These are phyloP conservation scores for Alternaria arborescens DNA, from an alignment of 2,329 filamentous ascomycete species.

Conservation along the genomic window DNA sequence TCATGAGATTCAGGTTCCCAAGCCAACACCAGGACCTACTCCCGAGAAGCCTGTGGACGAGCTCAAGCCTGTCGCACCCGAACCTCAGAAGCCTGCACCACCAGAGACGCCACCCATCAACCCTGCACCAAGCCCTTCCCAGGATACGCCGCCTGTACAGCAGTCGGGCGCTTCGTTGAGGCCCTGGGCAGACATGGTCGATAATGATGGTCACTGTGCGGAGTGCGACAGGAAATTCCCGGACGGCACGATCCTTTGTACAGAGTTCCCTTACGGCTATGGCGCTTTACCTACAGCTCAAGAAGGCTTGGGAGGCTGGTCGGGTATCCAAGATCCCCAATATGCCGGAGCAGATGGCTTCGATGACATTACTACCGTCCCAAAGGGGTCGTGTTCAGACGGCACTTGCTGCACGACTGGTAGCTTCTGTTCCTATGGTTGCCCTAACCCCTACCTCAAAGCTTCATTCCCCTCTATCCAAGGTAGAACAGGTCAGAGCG, in stretches of 20 bases:
- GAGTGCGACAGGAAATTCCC: conserved; percentile 77
- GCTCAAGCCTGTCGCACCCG: neutral
- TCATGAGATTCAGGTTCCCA: conserved; percentile 6
- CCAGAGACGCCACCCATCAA: conserved; percentile 13
- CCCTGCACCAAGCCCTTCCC: conserved; percentile 11
- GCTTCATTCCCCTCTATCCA: conserved; percentile 85
- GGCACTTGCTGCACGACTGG: conserved; percentile 68
- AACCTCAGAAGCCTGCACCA: conserved; percentile 1
- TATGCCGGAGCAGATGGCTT: conserved; percentile 52
- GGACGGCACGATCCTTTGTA: conserved; percentile 75
- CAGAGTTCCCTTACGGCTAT: conserved; percentile 78
- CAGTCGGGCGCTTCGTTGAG: conserved; percentile 29
- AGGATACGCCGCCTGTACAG: conserved; percentile 37
- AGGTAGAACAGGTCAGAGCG: conserved; percentile 80
- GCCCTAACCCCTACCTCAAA: conserved; percentile 91
- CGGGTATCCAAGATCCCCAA: conserved; percentile 72
- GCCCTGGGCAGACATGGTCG: conserved; percentile 27
- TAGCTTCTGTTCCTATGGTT: conserved; percentile 89
- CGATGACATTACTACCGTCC: conserved; percentile 69
- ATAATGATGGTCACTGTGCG: conserved; percentile 32
- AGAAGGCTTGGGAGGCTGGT: conserved; percentile 77
- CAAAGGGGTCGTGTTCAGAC: conserved; percentile 63
- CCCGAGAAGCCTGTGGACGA: conserved; percentile 1
- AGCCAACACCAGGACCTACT: conserved; percentile 10
- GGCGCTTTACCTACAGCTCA: conserved; percentile 77